Conservation (phyloP, 2,329 filamentous ascomycete species). For the Cytospora piceae region DNA sequence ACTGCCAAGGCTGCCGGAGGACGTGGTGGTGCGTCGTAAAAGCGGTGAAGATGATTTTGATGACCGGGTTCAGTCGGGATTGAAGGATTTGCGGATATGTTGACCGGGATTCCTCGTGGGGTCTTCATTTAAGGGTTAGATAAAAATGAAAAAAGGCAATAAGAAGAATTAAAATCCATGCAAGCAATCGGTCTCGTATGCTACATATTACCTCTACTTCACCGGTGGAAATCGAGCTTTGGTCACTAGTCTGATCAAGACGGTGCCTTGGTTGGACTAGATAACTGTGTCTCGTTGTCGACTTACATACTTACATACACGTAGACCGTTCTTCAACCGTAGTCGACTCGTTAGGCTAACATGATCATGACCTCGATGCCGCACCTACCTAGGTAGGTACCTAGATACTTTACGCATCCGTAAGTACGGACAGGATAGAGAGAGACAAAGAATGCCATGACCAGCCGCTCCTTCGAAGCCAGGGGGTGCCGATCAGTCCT, state of each 20-base stretch:
- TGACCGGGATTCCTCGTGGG: background rate
- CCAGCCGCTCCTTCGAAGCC: background rate
- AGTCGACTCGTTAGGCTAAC: too few species aligned
- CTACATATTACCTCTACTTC: too few species aligned
- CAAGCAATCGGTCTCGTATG: background rate
- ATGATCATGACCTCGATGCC: background rate
- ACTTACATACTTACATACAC: too few species aligned
- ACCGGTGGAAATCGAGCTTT: too few species aligned
- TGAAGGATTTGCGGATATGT: background rate
- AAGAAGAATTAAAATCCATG: background rate
- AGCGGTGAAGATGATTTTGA: slow-evolving; percentile 7
- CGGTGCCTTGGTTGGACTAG: too few species aligned
- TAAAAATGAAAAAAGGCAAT: background rate
- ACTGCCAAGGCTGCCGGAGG: slow-evolving; percentile 34
- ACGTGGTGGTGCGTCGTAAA: slow-evolving; percentile 35
- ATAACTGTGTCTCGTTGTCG: too few species aligned
- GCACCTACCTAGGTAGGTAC: background rate
- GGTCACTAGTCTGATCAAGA: too few species aligned
- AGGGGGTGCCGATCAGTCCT: slow-evolving; percentile 7
- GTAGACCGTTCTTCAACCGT: too few species aligned
- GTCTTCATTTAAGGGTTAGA: slow-evolving; percentile 4
- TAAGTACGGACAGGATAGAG: background rate
- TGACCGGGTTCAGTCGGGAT: background rate
- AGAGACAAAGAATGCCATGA: background rate
- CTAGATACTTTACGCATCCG: background rate